Base-by-base conservation (phyloP, 768 basidiomycete genomes). In the Amanita exitialis region DNA sequence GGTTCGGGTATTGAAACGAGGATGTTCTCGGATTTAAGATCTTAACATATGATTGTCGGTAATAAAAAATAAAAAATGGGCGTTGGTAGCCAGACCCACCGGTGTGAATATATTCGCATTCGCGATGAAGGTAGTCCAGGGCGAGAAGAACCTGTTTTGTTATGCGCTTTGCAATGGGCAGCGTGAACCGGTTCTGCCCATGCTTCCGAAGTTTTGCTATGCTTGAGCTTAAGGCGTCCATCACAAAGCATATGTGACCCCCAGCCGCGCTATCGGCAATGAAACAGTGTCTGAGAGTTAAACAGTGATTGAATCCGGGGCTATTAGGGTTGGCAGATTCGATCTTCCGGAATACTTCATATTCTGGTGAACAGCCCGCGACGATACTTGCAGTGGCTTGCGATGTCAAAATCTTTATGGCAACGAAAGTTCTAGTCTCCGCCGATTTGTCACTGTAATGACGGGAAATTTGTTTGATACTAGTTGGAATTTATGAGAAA, bases 231-330 rank as follows among this genome's bases (percentile, higher is more conserved):
- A 54, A 54, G 42, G 28, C 41, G 5, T 54, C 47, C 23, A 28
- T 49, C 47, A 49, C 53, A 18, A 44, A 44, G 13, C 43, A 44
- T 25, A 44, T 44, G n/a, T 44, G 43, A 44, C 25, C 43, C 45
- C 44, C 51, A 30, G 20, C 39, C 15, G 7, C 43, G 38, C 56
- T 53, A 10, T 42, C 38, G 37, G 39, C 32, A 27, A 15, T 48
- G 28, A 54, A 56, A 36, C 44, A 47, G 18, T 43, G 15, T 25
- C 37, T n/a, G 53, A 56, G 37, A 27, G 43, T 43, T 8, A 54
- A 43, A 16, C 53, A 54, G 25, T 56, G 56, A 27, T 44, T 46
- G 45, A 54, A 56, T 21, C 49, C 53, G 18, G 49, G 53, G 41
- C 45, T 47, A n/a, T 43, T 51, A n/a, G 53, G 53, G 25, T 54